These are phyloP conservation scores for Zasmidium angulare DNA, from an alignment of 2,329 filamentous ascomycete genomes.

Conservation along the genomic window DNA sequence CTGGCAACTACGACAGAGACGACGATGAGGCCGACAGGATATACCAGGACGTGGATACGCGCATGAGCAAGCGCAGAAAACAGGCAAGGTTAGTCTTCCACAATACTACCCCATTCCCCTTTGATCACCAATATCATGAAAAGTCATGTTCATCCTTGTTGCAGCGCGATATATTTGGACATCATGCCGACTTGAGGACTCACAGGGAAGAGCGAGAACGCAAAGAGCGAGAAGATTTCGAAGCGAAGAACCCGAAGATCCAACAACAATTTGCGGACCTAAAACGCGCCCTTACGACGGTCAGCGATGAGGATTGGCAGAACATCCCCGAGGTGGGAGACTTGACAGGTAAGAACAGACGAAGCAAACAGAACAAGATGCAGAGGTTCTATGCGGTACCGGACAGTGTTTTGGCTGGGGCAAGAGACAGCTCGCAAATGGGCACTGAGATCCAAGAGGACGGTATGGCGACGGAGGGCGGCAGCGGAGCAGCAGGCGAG, in stretches of 20 bases:
- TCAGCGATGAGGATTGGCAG: constrained; percentile 95
- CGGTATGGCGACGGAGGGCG: constrained; percentile 46
- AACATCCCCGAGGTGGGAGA: constrained; percentile 94
- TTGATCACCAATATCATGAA: constrained; percentile 25
- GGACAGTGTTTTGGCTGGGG: constrained; percentile 89
- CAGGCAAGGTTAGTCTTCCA: constrained; percentile 72
- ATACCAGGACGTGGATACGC: constrained; percentile 93
- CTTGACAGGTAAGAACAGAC: constrained; percentile 88
- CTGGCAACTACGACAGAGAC: constrained; percentile 93
- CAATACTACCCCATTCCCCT: constrained; percentile 17
- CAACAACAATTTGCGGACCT: constrained; percentile 96
- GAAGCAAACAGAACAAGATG: constrained; percentile 80
- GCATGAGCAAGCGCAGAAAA: constrained; percentile 88
- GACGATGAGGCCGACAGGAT: constrained; percentile 97
- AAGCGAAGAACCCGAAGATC: constrained; percentile 96
- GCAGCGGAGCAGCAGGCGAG: constrained; percentile 46
- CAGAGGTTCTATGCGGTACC: constrained; percentile 89
- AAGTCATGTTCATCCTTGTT: constrained; percentile 34
- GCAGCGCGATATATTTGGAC: constrained; percentile 60
- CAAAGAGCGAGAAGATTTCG: constrained; percentile 90
- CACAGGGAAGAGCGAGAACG: constrained; percentile 89
- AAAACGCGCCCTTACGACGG: constrained; percentile 82
- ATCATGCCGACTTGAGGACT: constrained; percentile 73
- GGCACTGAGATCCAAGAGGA: constrained; percentile 88
- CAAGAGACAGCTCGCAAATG: constrained; percentile 75